These are phyloP conservation scores for Haplosporangium sp. DNA, from an alignment of 371 early-diverging fungal species.

Conservation along the genomic window DNA sequence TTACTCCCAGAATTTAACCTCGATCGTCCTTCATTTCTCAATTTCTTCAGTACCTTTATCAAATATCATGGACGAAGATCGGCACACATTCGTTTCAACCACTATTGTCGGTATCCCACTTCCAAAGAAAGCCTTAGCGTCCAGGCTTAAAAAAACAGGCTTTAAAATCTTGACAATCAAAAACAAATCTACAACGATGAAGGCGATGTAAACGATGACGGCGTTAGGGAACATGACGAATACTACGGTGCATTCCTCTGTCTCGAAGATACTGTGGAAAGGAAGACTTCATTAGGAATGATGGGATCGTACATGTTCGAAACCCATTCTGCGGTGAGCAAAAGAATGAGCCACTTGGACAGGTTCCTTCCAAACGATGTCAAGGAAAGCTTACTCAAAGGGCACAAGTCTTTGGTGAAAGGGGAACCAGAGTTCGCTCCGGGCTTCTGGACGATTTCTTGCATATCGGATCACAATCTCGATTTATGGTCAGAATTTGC, in stretches of 20 bases:
- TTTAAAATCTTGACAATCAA: not conserved
- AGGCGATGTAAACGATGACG: too few species aligned
- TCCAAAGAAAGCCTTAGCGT: slow-evolving; percentile 1
- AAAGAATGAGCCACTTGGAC: not conserved
- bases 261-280: not conserved
- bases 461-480: not conserved
- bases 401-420: not conserved
- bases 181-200: not conserved
- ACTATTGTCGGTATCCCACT: slow-evolving; percentile 4
- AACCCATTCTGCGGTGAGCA: not conserved
- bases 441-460: not conserved
- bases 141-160: not conserved
- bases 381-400: not conserved
- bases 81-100: slow-evolving; percentile 4
- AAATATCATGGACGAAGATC: not conserved
- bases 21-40: too few species aligned
- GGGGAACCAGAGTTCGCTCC: not conserved
- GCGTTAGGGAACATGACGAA: too few species aligned
- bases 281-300: not conserved
- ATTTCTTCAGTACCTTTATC: not conserved
- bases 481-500: not conserved
- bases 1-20: too few species aligned
- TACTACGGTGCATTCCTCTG: slow-evolving; percentile 1
- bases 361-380: not conserved
- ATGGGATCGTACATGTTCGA: not conserved